Evolutionary conservation across 2,329 filamentous ascomycete genomes (phyloP), one percentile per base, ranked within the genome.

Genomic region (Xylaria sp.): DNA sequence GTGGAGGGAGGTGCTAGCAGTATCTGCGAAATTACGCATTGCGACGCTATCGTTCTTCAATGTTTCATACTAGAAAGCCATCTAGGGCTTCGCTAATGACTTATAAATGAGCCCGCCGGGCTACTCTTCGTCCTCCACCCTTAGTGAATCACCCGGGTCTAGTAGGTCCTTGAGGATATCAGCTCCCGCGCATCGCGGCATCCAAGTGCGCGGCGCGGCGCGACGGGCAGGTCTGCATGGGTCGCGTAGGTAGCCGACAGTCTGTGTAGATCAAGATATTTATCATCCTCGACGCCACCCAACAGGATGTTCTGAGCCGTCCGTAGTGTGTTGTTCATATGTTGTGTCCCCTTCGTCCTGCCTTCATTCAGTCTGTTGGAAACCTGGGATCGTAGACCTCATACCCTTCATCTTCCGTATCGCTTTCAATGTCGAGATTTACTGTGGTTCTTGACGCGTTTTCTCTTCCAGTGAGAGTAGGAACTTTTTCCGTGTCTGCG

Each of bases 341-440:
- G 9, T 31, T 31, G 28, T 31, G 3, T 58, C 15, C 40, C 45
- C 15, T 31, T 54, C 23, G 3, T 37, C n/a, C 7, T 37, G 12
- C 11, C 17, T 15, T 5, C 2, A 8, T 57, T 88, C 79, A 89
- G 66, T 88, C 83, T 0, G 87, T 89, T 23, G 87, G 87, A 55
- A 78, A 78, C 37, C 82, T 78, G 1, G 87, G 87, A 67, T 89
- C 80, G 73, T 91, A 91, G 53, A 89, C 80, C 66, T 90, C 86
- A 72, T 92, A 91, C 2, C 84, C 88, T 69, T 92, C 89, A 65
- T 90, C 89, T 54, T 91, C 89, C 1, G 83, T 88, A 68, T 89
- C 87, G 66, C 85, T 88, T 72, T 89, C 86, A 1, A 72, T 75
- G n/a, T 75, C 67, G 23, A 72, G 75, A 53, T 75, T 73, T 37